Percentiles rank a stretch among this genome's conserved stretches.
Conservation (phyloP, 164 flowering plant species). For the Magnolia officinalis region DNA sequence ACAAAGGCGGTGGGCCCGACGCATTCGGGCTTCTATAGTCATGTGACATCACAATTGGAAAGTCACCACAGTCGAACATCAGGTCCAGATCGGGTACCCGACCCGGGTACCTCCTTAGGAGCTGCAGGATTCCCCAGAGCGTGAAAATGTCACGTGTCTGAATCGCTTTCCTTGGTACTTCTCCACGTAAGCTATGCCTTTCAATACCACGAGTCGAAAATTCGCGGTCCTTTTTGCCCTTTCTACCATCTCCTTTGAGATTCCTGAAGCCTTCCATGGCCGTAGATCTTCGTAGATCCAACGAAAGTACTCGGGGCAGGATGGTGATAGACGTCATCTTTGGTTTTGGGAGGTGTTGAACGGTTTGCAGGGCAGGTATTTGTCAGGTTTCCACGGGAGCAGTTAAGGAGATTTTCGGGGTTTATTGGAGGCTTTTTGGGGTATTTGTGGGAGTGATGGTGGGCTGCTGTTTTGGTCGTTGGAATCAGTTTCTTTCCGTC, state of each 20-base stretch:
- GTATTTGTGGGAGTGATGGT: neutral
- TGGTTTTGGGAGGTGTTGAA: neutral
- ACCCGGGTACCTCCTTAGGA: slow-evolving; percentile 38
- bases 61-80: too few relatives aligned
- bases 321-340: neutral
- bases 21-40: too few relatives aligned
- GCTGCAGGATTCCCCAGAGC: slow-evolving; percentile 50
- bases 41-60: too few relatives aligned
- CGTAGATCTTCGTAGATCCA: slow-evolving; percentile 74
- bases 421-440: neutral
- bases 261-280: slow-evolving; percentile 65
- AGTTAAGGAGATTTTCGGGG: neutral
- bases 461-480: neutral
- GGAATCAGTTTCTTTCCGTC: neutral
- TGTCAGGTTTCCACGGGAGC: neutral
- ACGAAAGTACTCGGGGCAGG: slow-evolving; percentile 72
- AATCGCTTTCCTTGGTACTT: slow-evolving; percentile 13
- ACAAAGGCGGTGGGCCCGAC: slow-evolving; percentile 33
- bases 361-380: neutral
- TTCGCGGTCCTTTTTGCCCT: slow-evolving; percentile 46
- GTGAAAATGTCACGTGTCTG: slow-evolving; percentile 41
- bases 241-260: slow-evolving; percentile 51
- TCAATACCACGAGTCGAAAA: slow-evolving; percentile 45
- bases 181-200: slow-evolving; percentile 38
- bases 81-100: too few relatives aligned